phyloP scores from a whole-genome alignment of 2,329 filamentous ascomycete genomes.

The Penicillium occitanis region DNA sequence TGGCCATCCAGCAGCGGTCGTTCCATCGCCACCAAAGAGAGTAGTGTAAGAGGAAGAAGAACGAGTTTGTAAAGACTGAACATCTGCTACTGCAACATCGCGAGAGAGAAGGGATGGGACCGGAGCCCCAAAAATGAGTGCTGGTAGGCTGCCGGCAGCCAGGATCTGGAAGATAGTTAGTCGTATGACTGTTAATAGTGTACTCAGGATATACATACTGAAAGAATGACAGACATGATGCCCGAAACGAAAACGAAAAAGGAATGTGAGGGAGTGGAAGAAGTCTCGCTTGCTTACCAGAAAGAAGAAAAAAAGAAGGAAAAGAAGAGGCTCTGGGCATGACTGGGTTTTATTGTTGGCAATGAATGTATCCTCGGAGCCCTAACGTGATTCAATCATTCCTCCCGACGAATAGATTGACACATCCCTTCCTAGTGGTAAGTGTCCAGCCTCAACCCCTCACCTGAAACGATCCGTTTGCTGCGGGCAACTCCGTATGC shows the following conservation, averaged over 20 bases:
- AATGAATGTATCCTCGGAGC: neutral
- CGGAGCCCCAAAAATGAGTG: constrained; percentile 22
- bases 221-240: constrained; percentile 23
- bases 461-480: constrained; percentile 9
- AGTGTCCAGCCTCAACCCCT: neutral
- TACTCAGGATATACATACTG: neutral
- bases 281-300: constrained; percentile 23
- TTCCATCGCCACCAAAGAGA: constrained; percentile 20
- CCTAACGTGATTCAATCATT: neutral
- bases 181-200: neutral
- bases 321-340: neutral
- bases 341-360: neutral
- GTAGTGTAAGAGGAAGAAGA: constrained; percentile 15
- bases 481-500: constrained; percentile 1
- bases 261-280: constrained; percentile 20
- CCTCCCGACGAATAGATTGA: too few species aligned
- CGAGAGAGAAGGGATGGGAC: constrained; percentile 20
- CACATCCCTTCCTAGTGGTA: neutral
- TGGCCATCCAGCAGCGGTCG: constrained; percentile 32
- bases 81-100: constrained; percentile 12
- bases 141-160: constrained; percentile 22
- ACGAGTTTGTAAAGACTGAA: constrained; percentile 17
- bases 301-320: constrained; percentile 6
- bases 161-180: constrained; percentile 15
- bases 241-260: constrained; percentile 10